A percentile compares a stretch with the other conserved stretches of the same genome.
These are phyloP conservation scores for Brassica carinata DNA, from an alignment of 345 rosid genomes.

Conservation along the genomic window DNA sequence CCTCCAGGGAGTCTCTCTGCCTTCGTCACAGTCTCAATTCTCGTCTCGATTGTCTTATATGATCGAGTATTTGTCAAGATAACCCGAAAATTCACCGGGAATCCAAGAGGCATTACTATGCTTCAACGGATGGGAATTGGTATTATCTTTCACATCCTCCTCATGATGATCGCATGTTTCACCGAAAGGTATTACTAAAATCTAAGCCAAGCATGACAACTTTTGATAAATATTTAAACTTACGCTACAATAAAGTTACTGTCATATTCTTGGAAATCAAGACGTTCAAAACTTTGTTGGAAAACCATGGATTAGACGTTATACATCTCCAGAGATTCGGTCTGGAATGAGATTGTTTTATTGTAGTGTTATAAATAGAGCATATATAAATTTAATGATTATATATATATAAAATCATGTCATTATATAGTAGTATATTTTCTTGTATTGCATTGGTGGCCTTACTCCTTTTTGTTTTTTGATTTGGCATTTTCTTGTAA, in stretches of 20 bases:
- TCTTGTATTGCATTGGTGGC: not conserved
- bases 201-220: not conserved
- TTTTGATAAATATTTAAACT: not conserved
- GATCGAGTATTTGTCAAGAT: slow-evolving; percentile 56
- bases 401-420: not conserved
- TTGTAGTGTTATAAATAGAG: not conserved
- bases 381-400: not conserved
- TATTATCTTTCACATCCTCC: slow-evolving; percentile 47
- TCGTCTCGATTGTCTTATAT: slow-evolving; percentile 54
- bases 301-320: too few relatives aligned
- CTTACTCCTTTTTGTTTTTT: not conserved
- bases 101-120: slow-evolving; percentile 75
- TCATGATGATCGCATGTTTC: slow-evolving; percentile 57
- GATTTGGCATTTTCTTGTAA: not conserved
- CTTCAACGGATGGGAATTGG: slow-evolving; percentile 83
- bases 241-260: not conserved
- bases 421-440: not conserved
- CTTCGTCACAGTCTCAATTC: slow-evolving; percentile 69
- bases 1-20: slow-evolving; percentile 74
- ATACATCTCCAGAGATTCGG: not conserved
- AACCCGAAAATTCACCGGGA: slow-evolving; percentile 50
- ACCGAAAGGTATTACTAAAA: slow-evolving; percentile 42
- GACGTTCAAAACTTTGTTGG: too few relatives aligned
- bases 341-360: not conserved
- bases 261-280: too few relatives aligned